Base-by-base conservation (phyloP, 495 filamentous ascomycete species). In the Beverwykella pulmonaria region DNA sequence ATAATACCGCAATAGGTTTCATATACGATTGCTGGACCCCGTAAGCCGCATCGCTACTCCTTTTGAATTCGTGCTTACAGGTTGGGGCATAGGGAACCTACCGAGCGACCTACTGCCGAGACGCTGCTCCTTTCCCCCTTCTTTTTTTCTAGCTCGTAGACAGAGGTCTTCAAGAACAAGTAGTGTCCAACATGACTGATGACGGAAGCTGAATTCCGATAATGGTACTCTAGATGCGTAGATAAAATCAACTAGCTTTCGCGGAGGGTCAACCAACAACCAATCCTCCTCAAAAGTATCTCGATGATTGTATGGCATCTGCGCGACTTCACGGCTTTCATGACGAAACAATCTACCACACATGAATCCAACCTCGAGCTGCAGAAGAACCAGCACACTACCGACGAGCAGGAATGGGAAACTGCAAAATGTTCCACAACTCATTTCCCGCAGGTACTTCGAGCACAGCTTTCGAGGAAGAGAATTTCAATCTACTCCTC, bases 61-160 rank as follows among this genome's bases (percentile, higher is more conserved):
- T n/a, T 44, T 5, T 12, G 32, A 12, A 44, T 3, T 44, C 17
- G 6, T 44, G 39, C 39, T 44, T n/a, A n/a, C 39, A n/a, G 5
- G 17, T 44, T 44, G 6, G 9, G 30, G 39, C 39, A 2, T n/a
- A n/a, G 15, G 15, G 9, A n/a, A 44, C 17, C 17, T 44, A 9
- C 6, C 8, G 58, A 61, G 23, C 46, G 44, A 17, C 46, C 58
- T 50, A 61, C 25, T 12, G 57, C 57, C 1, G 36, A 60, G 6
- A 10, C 22, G 4, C 29, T 49, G 25, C 41, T 60, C 20, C 2
- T 2, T n/a, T 3, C 49, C 3, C 7, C 30, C 12, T 34, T 34
- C n/a, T n/a, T n/a, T n/a, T n/a, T n/a, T n/a, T n/a, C n/a, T n/a
- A n/a, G n/a, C n/a, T n/a, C n/a, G n/a, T n/a, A n/a, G n/a, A n/a